phyloP scores from a whole-genome alignment of 2,329 filamentous ascomycete species.

The Fusarium guadeloupense region DNA sequence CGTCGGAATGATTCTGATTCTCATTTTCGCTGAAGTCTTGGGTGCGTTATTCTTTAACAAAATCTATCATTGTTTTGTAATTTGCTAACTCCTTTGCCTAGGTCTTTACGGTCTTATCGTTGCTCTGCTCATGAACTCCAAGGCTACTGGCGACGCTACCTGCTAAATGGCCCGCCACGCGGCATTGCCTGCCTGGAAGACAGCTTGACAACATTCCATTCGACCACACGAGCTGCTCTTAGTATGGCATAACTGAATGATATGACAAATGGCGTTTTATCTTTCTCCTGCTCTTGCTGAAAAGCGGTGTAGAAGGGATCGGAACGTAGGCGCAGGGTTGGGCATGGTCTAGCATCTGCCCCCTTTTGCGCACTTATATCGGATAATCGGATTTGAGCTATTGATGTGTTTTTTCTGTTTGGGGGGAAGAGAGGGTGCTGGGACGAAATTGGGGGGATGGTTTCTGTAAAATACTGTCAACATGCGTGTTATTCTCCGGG shows the following conservation, averaged over 20 bases:
- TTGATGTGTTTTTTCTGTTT: constrained; percentile 33
- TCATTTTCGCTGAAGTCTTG: constrained; percentile 99
- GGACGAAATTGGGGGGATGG: constrained; percentile 40
- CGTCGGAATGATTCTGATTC: constrained; percentile 98
- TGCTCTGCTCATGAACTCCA: constrained; percentile 99
- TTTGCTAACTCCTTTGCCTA: constrained; percentile 50
- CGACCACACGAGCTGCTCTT: constrained; percentile 40
- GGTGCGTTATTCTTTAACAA: constrained; percentile 64
- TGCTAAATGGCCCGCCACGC: constrained; percentile 52
- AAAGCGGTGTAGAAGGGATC: constrained; percentile 26
- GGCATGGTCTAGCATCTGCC: constrained; percentile 32
- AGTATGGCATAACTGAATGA: constrained; percentile 37
- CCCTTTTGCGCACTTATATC: constrained; percentile 34
- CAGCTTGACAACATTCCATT: constrained; percentile 51
- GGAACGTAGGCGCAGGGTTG: constrained; percentile 37
- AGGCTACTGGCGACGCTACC: constrained; percentile 71
- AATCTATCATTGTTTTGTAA: background rate
- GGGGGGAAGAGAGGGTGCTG: constrained; percentile 36
- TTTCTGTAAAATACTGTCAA: constrained; percentile 63
- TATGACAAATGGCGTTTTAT: constrained; percentile 37
- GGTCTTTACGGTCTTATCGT: constrained; percentile 99
- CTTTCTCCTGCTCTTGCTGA: constrained; percentile 30
- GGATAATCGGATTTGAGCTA: constrained; percentile 38
- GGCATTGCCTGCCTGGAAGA: constrained; percentile 28
- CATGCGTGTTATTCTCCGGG: constrained; percentile 52